Evolutionary conservation across 192 early-diverging fungal species (phyloP), one percentile per base, ranked within the genome.

Genomic region (Funneliformis geosporum): DNA sequence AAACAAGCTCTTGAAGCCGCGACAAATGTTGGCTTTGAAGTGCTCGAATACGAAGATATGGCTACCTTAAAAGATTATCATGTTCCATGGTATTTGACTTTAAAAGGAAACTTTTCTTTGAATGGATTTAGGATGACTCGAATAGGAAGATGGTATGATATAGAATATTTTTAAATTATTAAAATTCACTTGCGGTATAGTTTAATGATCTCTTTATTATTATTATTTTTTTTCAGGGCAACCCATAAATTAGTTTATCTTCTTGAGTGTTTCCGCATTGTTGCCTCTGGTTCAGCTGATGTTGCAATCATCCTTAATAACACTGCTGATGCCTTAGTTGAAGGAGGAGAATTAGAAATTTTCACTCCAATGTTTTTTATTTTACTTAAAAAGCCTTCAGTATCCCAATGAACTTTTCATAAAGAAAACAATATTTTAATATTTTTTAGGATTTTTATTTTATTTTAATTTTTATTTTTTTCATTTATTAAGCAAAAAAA

Each of bases 361-460:
- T 96, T 97, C 74, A 97, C 96, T 8, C 96, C 96, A 65, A 97
- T 97, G 96, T 96, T 93, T 85, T 91, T 92, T 70, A 90, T 93
- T 73, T 85, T 89, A 77, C 90, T 87, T 46, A 83, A 87, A 82
- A 93, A 92, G 74, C 91, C 92, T 18, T 33, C 39, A 43, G 9
- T 43, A 60, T 7, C 46, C 39, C 40, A 70, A 40, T 70, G 47
- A 55, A 5, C 47, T 16, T 55, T 55, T 18, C 11, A 55, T 55
- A 55, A 5, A 55, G 16, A 47, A 47, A 12, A 47, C 11, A 47
- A 16, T 55, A 18, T 1, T 55, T 50, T 47, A 12, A 14, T 14
- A 47, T 14, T 18, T 50, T 47, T 16, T 55, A 16, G 14, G 47
- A 21, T 21, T 47, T 55, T 16, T 10, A 4, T 47, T 47, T 47